These are phyloP conservation scores for Wallacemonas sp. DNA, from an alignment of 208 protist species.

Conservation along the genomic window DNA sequence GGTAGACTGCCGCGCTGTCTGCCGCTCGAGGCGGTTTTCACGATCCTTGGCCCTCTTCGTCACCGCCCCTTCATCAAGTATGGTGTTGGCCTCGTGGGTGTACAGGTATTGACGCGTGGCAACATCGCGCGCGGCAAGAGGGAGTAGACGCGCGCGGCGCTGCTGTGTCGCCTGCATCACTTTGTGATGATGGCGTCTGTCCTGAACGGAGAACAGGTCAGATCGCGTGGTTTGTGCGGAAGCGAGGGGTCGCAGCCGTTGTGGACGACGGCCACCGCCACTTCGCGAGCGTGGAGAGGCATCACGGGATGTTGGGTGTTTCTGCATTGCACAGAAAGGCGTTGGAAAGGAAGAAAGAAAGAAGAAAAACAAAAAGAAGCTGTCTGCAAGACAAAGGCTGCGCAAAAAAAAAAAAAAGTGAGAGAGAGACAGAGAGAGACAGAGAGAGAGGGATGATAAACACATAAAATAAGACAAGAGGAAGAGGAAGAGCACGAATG, in stretches of 20 bases:
- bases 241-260: neutral
- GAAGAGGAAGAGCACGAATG: neutral
- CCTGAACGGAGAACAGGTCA: constrained; percentile 58
- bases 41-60: neutral
- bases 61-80: constrained; percentile 39
- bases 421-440: constrained; percentile 13
- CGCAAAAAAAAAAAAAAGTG: neutral
- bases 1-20: neutral
- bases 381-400: constrained; percentile 1
- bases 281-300: neutral
- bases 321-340: constrained; percentile 8
- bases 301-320: neutral
- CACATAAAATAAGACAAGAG: neutral
- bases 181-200: constrained; percentile 59
- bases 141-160: constrained; percentile 54
- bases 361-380: constrained; percentile 9
- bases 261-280: neutral
- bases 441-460: neutral
- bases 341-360: neutral
- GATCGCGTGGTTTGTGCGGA: neutral
- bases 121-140: constrained; percentile 47
- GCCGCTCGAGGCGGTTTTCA: neutral
- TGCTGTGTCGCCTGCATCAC: constrained; percentile 49
- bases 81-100: constrained; percentile 16
- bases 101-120: constrained; percentile 45